Evolutionary conservation across 2,329 filamentous ascomycete species (phyloP).

Genomic region (Aureobasidium sp.): DNA sequence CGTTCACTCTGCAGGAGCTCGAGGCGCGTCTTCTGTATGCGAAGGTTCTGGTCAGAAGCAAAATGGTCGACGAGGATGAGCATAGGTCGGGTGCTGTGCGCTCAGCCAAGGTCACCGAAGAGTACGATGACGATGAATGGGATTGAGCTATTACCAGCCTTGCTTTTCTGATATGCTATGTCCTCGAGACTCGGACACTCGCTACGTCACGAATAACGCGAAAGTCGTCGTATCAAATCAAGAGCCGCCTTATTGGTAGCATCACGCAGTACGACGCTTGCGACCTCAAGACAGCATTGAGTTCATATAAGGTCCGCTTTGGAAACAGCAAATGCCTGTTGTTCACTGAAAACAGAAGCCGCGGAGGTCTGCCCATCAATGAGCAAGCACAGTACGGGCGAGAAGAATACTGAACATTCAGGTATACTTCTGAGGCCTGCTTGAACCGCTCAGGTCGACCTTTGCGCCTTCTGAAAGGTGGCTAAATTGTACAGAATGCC

Average conservation of each 20-base stretch:
- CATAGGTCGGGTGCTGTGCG: constrained; percentile 24
- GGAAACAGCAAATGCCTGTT: not conserved
- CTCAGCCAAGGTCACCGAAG: not conserved
- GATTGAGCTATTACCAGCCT: constrained; percentile 28
- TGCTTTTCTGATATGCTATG: not conserved
- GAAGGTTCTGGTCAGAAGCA: constrained; percentile 46
- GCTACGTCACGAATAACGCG: not conserved
- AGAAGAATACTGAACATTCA: not conserved
- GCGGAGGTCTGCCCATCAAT: not conserved
- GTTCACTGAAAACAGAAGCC: not conserved
- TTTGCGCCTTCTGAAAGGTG: too few relatives aligned
- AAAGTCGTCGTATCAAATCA: not conserved
- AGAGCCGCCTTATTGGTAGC: not conserved
- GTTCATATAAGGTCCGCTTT: too few relatives aligned
- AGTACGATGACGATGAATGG: constrained; percentile 46
- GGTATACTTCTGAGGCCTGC: too few relatives aligned
- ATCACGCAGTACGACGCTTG: too few relatives aligned
- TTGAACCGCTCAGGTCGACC: too few relatives aligned
- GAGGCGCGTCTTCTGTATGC: constrained; percentile 46
- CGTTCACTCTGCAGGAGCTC: constrained; percentile 48
- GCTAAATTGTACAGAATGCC: too few relatives aligned
- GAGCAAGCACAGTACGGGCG: not conserved
- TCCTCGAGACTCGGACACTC: too few relatives aligned
- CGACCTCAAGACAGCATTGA: not conserved
- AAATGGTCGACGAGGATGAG: constrained; percentile 43